phyloP scores from a whole-genome alignment of 129 eudicot genomes.

The Calendula officinalis region DNA sequence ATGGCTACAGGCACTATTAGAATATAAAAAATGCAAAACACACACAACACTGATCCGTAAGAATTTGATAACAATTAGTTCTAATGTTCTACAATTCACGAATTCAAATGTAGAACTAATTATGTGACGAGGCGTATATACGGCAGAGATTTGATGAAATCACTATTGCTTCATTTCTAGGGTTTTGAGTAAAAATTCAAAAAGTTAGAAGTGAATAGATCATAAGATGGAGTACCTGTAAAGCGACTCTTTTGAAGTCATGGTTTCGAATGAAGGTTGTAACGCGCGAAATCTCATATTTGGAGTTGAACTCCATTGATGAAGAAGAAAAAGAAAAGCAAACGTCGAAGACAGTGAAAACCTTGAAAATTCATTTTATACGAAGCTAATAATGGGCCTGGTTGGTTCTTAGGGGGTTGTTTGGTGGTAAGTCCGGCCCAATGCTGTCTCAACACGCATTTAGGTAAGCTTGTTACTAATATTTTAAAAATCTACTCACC shows the following conservation, averaged over 20 bases:
- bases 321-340: neutral
- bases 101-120: neutral
- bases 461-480: no score
- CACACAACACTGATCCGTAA: neutral
- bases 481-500: no score
- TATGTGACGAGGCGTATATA: neutral
- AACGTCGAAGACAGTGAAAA: neutral
- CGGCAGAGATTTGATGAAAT: neutral
- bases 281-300: neutral
- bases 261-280: neutral
- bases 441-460: no score
- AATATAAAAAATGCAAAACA: neutral
- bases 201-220: neutral
- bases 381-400: neutral
- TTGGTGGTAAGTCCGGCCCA: no score
- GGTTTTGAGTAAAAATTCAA: constrained; percentile 11
- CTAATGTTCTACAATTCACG: neutral
- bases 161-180: constrained; percentile 4
- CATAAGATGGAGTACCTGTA: constrained; percentile 50
- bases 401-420: no score
- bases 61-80: neutral
- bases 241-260: constrained; percentile 51
- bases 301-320: neutral
- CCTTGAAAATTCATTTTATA: neutral
- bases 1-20: no score